Evolutionary conservation across 108 stramenopile genomes (phyloP).

Genomic region (Cylindrotheca fusiformis): DNA sequence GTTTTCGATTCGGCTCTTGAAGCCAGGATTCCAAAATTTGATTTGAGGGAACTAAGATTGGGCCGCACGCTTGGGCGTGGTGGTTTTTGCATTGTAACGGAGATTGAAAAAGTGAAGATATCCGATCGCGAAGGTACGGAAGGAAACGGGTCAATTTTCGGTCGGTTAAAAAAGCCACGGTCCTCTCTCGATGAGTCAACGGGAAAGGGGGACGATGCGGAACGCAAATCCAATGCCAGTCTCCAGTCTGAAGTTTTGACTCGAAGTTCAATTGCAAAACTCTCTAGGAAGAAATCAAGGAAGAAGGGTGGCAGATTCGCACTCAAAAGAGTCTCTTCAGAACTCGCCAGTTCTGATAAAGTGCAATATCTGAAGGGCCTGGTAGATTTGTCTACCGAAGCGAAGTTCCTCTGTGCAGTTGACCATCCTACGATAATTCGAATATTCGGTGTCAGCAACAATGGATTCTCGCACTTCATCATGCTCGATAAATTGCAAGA

Average conservation of each 20-base stretch:
- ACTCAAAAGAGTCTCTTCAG: conserved; percentile 28
- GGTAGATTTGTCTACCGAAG: conserved; percentile 56
- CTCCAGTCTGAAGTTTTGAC: no score
- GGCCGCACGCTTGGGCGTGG: conserved; percentile 79
- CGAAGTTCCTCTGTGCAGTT: conserved; percentile 35
- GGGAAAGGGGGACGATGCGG: no score
- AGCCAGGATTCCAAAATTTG: conserved; percentile 10
- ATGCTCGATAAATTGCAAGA: conserved; percentile 43
- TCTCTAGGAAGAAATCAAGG: not conserved
- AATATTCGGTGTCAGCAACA: conserved; percentile 21
- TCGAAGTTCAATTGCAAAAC: not conserved
- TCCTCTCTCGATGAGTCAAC: no score
- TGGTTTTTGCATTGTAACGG: conserved; percentile 75
- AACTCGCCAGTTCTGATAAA: conserved; percentile 32
- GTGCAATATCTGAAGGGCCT: conserved; percentile 56
- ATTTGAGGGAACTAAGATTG: conserved; percentile 40
- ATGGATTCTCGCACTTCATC: conserved; percentile 47
- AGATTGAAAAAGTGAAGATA: conserved; percentile 47
- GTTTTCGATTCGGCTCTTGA: not conserved
- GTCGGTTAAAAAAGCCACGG: no score
- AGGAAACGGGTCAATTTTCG: no score
- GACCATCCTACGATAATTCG: conserved; percentile 44
- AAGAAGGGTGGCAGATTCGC: conserved; percentile 25
- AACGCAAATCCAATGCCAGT: no score
- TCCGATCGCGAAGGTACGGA: no score